Evolutionary conservation across 78 protist genomes (phyloP), one percentile per base, ranked within the genome.

Genomic region (Protostelium mycophagum): DNA sequence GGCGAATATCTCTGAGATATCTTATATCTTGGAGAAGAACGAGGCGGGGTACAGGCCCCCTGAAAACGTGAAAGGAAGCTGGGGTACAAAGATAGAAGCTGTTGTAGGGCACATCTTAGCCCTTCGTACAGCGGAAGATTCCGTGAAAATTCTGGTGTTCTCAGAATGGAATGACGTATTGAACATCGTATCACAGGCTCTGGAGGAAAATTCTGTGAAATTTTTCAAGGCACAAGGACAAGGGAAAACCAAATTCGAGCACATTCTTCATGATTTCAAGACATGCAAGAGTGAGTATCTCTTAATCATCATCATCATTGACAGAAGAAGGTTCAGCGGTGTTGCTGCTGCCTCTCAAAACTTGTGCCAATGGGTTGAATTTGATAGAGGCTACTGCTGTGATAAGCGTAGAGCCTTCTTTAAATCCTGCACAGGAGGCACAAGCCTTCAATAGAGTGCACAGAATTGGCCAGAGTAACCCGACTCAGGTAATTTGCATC

Each of bases 311-410:
- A 51, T 51, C 73, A 51, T 51, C 73, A 51, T 16, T 51, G 16
- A 25, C 73, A 51, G 5, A 88, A 85, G 84, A 83, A 34, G 91
- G 90, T 73, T 87, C 88, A 1, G 34, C 29, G 35, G 97, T 91
- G 36, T 83, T 95, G 29, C 84, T 95, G 35, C 37, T 95, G 37
- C 91, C 91, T 28, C 36, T 85, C 31, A 9, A 34, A 28, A 38
- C 38, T 23, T 87, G 93, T 38, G 91, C 92, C 5, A 93, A 88
- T 88, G 97, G 97, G 37, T 31, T 95, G 39, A 93, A 87, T 31
- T 39, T 95, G 0, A 89, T 87, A 35, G 97, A 88, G 34, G 97
- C 97, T 16, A 90, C 91, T 31, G 94, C 92, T 37, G 91, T 95
- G 35, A 35, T 95, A n/a, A 51, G 91, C 25, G 92, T 93, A 34